Conservation (phyloP, 345 rosid species). For the Rhodamnia argentea region DNA sequence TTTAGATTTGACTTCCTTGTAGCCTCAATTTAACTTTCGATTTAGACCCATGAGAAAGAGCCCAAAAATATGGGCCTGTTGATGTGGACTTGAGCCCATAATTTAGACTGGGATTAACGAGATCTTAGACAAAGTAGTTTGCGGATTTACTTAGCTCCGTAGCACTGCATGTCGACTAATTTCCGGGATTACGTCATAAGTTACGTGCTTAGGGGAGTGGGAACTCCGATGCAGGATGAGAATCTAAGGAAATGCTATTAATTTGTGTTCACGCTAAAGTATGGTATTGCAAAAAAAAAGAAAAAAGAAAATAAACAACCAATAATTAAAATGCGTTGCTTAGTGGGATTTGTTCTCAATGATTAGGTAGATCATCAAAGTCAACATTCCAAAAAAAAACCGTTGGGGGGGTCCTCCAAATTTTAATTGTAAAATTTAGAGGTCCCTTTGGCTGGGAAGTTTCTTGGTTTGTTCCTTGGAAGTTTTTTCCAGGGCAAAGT, state of each 20-base stretch:
- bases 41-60: not conserved
- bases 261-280: not conserved
- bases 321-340: not conserved
- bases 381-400: not conserved
- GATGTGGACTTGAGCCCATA: not conserved
- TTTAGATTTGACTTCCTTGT: not conserved
- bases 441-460: not conserved
- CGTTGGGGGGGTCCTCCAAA: not conserved
- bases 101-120: not conserved
- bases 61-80: no score
- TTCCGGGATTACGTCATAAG: accelerated
- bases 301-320: not conserved
- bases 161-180: not conserved
- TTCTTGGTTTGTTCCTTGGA: no score
- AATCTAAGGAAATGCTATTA: not conserved
- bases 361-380: not conserved
- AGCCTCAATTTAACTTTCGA: not conserved
- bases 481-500: no score
- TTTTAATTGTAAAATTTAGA: not conserved
- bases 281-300: not conserved
- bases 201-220: accelerated
- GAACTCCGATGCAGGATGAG: not conserved
- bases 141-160: no score
- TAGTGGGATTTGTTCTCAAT: not conserved
- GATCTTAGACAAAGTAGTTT: no score